Evolutionary conservation across 1,139 yeast species (phyloP), one percentile per base, ranked within the genome.

Genomic region (Geotrichum candidum): DNA sequence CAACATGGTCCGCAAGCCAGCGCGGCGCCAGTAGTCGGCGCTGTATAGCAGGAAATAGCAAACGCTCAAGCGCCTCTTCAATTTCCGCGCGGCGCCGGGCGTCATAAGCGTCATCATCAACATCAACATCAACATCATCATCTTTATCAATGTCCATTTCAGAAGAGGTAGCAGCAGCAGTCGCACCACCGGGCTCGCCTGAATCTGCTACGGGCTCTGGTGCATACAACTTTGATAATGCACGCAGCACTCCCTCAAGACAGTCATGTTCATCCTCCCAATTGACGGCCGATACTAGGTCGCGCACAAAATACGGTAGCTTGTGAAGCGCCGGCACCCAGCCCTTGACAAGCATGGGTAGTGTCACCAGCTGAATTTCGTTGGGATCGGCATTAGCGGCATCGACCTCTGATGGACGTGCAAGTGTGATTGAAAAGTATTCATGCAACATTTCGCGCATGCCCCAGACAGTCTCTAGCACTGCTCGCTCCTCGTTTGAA

Each of bases 191-290:
- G 51, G 71, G 74, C 22, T 10, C 11, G 27, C 5, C 29, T 9
- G 35, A 67, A 62, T 66, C 72, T 6, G 72, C 66, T 2, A 80
- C 69, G 0, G 84, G 77, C 56, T 83, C 89, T 0, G 98, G 98
- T 0, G 87, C 76, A 69, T 92, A 85, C 18, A 92, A 78, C 46
- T 86, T 72, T 0, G 98, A 89, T 25, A 94, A 74, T 67, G 90
- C 92, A 60, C 76, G 76, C 64, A 89, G 68, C 1, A 94, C 80
- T 0, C 85, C 88, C 18, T 79, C 76, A 22, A 94, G 74, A 71
- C 98, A 92, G 33, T 74, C 75, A 66, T 80, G 77, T 69, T 94
- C 99, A 59, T 82, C 81, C 0, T 77, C 77, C 84, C 89, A 91
- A 67, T 87, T 76, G 1, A 90, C 80, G 58, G 63, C 53, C 73